Evolutionary conservation across 768 basidiomycete species (phyloP).

Genomic region (Flagelloscypha sp.): DNA sequence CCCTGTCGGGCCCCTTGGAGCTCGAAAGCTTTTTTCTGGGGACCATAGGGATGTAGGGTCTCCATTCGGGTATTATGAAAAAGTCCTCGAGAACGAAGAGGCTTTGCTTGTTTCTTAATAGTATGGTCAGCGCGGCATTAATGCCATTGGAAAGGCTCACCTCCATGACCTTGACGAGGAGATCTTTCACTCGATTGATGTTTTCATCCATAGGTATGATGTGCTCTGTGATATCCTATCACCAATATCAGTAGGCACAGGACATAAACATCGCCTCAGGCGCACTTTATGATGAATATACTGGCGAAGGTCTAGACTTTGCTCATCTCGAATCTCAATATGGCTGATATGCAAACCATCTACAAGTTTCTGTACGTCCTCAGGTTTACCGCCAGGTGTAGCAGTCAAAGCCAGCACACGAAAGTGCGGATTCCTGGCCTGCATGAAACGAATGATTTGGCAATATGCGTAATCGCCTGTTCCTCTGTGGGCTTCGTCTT

Average conservation of each 20-base stretch:
- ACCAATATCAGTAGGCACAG: constrained; percentile 6
- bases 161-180: constrained; percentile 66
- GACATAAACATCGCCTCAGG: constrained; percentile 5
- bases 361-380: constrained; percentile 85
- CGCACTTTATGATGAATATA: constrained; percentile 85
- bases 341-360: constrained; percentile 90
- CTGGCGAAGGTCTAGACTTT: constrained; percentile 74
- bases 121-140: too few species aligned
- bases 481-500: constrained; percentile 93
- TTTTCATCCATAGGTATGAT: constrained; percentile 66
- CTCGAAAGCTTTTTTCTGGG: too few species aligned
- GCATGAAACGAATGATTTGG: constrained; percentile 79
- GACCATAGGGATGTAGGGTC: too few species aligned
- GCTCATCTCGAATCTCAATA: constrained; percentile 91
- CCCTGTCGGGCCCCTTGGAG: too few species aligned
- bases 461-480: constrained; percentile 92
- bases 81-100: too few species aligned
- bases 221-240: constrained; percentile 68
- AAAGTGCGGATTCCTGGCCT: constrained; percentile 92
- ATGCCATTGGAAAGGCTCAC: too few species aligned
- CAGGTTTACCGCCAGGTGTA: constrained; percentile 81
- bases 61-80: too few species aligned
- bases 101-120: too few species aligned
- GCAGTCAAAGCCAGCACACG: constrained; percentile 91
- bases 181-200: constrained; percentile 56